A percentile compares a stretch with the other conserved stretches of the same genome.
phyloP scores from a whole-genome alignment of 352 stramenopile genomes.

The Globisporangium ultimum region DNA sequence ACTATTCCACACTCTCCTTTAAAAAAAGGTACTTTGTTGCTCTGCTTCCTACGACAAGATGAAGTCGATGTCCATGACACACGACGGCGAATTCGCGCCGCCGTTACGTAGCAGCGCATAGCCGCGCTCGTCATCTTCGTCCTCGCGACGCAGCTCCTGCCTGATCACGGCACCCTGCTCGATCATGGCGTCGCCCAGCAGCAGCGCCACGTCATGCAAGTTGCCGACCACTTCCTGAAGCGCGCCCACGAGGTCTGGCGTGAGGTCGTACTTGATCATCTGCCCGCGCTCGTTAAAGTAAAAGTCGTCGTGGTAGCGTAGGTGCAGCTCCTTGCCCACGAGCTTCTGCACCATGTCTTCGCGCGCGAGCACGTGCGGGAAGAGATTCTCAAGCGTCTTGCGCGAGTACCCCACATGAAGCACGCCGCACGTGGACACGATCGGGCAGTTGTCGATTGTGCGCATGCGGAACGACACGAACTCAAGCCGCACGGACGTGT shows the following conservation, averaged over 20 bases:
- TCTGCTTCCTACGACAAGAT: slow-evolving; percentile 19
- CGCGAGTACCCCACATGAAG: slow-evolving; percentile 44
- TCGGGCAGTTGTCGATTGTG: slow-evolving; percentile 18
- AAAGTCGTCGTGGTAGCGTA: slow-evolving; percentile 38
- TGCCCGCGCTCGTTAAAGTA: slow-evolving; percentile 32
- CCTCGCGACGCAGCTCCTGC: slow-evolving; percentile 12
- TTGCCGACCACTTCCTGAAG: slow-evolving; percentile 34
- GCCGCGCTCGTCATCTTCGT: background rate
- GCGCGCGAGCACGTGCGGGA: slow-evolving; percentile 29
- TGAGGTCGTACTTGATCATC: slow-evolving; percentile 27
- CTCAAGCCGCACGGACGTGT: slow-evolving; percentile 28
- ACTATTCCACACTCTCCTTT: background rate
- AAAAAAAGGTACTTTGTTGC: background rate
- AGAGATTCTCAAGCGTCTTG: slow-evolving; percentile 46
- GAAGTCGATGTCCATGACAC: slow-evolving; percentile 21
- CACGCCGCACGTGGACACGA: slow-evolving; percentile 24
- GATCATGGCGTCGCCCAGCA: slow-evolving; percentile 33
- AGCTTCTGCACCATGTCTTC: slow-evolving; percentile 42
- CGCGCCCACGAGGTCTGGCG: slow-evolving; percentile 30
- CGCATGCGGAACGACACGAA: slow-evolving; percentile 20
- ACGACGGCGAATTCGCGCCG: background rate
- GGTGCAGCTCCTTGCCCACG: slow-evolving; percentile 36
- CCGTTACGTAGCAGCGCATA: background rate
- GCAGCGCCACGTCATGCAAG: slow-evolving; percentile 29
- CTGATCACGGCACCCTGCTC: slow-evolving; percentile 23